Conservation (phyloP, 148 eudicot genomes). For the Rhododendron vialii region DNA sequence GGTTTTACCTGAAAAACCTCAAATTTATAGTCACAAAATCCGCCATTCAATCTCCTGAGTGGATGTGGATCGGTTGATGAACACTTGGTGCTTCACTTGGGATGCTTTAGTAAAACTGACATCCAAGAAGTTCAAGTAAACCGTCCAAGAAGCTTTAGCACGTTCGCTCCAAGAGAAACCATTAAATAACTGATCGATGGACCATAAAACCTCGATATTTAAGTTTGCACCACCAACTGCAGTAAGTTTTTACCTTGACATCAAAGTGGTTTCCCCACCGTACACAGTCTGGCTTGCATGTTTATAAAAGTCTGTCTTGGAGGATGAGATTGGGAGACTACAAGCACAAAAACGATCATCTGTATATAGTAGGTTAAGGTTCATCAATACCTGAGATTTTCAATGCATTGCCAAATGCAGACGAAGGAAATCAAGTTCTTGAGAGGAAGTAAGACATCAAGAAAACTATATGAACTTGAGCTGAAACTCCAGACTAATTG, state of each 20-base stretch:
- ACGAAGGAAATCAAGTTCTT: slow-evolving; percentile 5
- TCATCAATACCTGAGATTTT: not conserved
- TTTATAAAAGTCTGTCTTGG: not conserved
- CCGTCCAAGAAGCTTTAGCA: not conserved
- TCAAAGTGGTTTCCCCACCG: not conserved
- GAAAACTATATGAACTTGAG: not conserved
- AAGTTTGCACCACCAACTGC: not conserved
- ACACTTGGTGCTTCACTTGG: not conserved
- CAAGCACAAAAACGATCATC: not conserved
- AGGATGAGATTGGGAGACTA: not conserved
- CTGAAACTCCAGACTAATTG: not conserved
- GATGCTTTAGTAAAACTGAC: not conserved
- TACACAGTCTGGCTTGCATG: not conserved
- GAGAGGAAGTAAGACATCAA: not conserved
- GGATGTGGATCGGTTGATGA: no score
- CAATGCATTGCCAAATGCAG: not conserved
- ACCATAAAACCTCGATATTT: not conserved
- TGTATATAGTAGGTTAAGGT: not conserved
- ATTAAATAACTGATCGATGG: not conserved
- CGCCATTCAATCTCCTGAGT: not conserved
- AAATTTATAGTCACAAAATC: not conserved
- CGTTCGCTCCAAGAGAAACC: not conserved
- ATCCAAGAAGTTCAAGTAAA: not conserved
- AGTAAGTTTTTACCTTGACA: not conserved
- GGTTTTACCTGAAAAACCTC: not conserved